Percentiles rank a stretch among this genome's conserved stretches.
phyloP scores from a whole-genome alignment of 257 asterid species.

The Nicotiana noctiflora region DNA sequence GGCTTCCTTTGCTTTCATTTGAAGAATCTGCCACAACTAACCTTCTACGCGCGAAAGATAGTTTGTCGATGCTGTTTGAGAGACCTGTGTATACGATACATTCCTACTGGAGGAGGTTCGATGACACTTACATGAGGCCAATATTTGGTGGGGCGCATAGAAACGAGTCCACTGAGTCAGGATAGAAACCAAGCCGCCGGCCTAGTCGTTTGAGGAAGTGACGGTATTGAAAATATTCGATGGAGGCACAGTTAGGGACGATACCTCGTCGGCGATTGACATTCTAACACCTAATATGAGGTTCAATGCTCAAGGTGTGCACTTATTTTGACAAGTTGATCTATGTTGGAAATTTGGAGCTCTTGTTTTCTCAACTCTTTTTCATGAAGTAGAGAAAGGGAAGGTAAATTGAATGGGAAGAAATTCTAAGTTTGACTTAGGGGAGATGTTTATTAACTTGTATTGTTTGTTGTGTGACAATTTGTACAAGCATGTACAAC shows the following conservation, averaged over 20 bases:
- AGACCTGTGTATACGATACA: conserved; percentile 79
- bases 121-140: conserved; percentile 83
- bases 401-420: too few relatives aligned
- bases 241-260: background rate
- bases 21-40: conserved; percentile 81
- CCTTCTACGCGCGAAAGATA: conserved; percentile 53
- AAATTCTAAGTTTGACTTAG: too few relatives aligned
- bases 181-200: background rate
- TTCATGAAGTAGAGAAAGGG: too few relatives aligned
- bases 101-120: conserved; percentile 81
- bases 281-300: background rate
- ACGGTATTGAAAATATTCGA: background rate
- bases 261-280: background rate
- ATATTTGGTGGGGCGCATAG: conserved; percentile 59
- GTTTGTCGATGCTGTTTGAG: conserved; percentile 68
- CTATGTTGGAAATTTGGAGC: too few relatives aligned
- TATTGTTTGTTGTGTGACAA: too few relatives aligned
- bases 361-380: too few relatives aligned
- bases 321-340: too few relatives aligned
- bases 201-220: background rate
- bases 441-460: too few relatives aligned
- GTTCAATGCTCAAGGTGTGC: too few relatives aligned
- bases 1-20: conserved; percentile 70
- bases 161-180: conserved; percentile 9
- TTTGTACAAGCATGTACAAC: too few relatives aligned